These are phyloP conservation scores for Boletus pseudo-olivaceus DNA, from an alignment of 768 basidiomycete genomes.

Conservation along the genomic window DNA sequence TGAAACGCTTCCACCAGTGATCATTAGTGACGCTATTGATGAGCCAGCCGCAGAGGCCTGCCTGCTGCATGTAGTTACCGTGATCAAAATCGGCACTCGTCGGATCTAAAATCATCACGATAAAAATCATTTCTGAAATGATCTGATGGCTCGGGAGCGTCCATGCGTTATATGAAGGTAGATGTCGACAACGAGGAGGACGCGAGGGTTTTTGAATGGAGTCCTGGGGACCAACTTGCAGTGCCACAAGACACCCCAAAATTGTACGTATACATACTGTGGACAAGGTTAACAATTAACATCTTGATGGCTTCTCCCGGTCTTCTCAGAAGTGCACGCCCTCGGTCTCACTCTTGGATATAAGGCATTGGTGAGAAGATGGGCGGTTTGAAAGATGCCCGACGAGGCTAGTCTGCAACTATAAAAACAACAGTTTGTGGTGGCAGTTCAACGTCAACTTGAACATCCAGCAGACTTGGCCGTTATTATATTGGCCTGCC, in stretches of 20 bases:
- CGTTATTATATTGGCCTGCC: not conserved
- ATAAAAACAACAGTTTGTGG: not conserved
- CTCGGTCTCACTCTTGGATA: not conserved
- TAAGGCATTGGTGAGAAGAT: not conserved
- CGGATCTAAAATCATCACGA: not conserved
- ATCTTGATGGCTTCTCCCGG: not conserved
- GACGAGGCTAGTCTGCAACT: not conserved
- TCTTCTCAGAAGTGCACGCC: not conserved
- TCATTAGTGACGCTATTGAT: not conserved
- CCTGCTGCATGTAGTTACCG: not conserved
- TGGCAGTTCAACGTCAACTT: no score
- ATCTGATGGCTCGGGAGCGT: not conserved
- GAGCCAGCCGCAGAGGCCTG: not conserved
- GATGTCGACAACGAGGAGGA: constrained; percentile 10
- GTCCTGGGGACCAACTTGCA: no score
- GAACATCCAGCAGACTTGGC: not conserved
- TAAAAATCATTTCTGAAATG: not conserved
- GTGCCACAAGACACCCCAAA: no score
- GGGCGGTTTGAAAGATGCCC: not conserved
- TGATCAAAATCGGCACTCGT: not conserved
- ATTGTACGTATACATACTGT: not conserved
- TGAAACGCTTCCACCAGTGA: not conserved
- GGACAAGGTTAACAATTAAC: not conserved
- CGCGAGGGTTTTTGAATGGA: not conserved
- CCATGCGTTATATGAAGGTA: not conserved